A percentile compares a stretch with the other conserved stretches of the same genome.
Evolutionary conservation across 495 filamentous ascomycete species (phyloP).

Genomic region (Hypoxylon crocopeplum): DNA sequence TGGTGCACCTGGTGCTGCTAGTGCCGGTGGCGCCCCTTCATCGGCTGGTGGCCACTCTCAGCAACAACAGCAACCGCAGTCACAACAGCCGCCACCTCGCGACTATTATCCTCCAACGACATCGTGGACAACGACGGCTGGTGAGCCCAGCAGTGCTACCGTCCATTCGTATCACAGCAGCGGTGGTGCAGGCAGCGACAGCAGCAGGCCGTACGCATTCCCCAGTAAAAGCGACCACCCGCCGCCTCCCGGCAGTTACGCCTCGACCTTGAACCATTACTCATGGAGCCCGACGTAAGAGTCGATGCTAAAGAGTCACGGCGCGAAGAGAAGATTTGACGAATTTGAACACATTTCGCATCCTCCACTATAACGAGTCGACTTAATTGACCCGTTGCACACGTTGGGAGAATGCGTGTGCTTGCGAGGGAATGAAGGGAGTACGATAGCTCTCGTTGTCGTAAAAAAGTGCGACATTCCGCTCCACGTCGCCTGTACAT

Average conservation of each 20-base stretch:
- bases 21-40: conserved; percentile 26
- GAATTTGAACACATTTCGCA: conserved; percentile 14
- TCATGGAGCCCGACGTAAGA: conserved; percentile 44
- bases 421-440: conserved; percentile 9
- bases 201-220: conserved; percentile 51
- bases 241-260: conserved; percentile 39
- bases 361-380: conserved; percentile 8
- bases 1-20: conserved; percentile 13
- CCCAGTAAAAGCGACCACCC: conserved; percentile 44
- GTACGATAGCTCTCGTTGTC: conserved; percentile 24
- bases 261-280: conserved; percentile 44
- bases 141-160: conserved; percentile 44
- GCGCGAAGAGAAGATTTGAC: conserved; percentile 1
- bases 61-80: conserved; percentile 27
- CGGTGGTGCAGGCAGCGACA: conserved; percentile 36
- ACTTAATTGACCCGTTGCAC: too few species aligned
- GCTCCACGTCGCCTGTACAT: conserved; percentile 40
- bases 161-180: conserved; percentile 44
- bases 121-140: conserved; percentile 53
- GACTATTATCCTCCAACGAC: conserved; percentile 56
- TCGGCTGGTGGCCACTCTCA: conserved; percentile 28
- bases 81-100: conserved; percentile 45
- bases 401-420: not conserved
- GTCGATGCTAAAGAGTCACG: not conserved
- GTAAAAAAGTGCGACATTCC: conserved; percentile 27